These are phyloP conservation scores for Salvia sclarea DNA, from an alignment of 305 asterid genomes.

Conservation along the genomic window DNA sequence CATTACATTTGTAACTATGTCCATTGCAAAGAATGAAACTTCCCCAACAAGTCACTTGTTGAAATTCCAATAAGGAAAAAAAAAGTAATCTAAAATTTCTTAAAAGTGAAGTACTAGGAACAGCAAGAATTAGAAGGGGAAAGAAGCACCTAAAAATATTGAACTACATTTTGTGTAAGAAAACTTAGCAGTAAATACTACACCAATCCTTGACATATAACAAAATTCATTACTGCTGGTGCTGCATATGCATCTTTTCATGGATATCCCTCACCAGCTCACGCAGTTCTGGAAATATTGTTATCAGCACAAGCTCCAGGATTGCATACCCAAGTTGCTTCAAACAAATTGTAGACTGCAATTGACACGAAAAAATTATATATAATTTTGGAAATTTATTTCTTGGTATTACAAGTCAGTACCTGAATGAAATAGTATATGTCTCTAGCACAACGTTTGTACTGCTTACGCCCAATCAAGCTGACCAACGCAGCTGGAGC, in stretches of 20 bases:
- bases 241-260: slow-evolving; percentile 63
- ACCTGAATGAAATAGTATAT: slow-evolving; percentile 91
- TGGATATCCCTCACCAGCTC: slow-evolving; percentile 72
- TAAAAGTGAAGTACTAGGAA: neutral
- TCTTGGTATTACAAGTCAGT: slow-evolving; percentile 3
- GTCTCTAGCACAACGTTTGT: slow-evolving; percentile 81
- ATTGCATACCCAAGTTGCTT: slow-evolving; percentile 87
- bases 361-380: neutral
- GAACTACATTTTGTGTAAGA: neutral
- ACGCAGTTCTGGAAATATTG: slow-evolving; percentile 78
- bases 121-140: neutral
- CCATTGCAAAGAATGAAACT: no score
- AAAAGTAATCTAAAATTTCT: neutral
- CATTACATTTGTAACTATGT: no score
- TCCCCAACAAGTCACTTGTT: no score
- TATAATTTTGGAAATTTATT: neutral
- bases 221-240: slow-evolving; percentile 35
- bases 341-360: slow-evolving; percentile 72
- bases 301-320: slow-evolving; percentile 68
- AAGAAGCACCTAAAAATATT: neutral
- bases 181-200: slow-evolving; percentile 1
- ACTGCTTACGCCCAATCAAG: slow-evolving; percentile 85
- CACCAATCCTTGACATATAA: neutral
- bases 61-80: neutral
- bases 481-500: slow-evolving; percentile 87